Evolutionary conservation across 2,329 filamentous ascomycete species (phyloP).

Genomic region (Sclerotinia spermophila): DNA sequence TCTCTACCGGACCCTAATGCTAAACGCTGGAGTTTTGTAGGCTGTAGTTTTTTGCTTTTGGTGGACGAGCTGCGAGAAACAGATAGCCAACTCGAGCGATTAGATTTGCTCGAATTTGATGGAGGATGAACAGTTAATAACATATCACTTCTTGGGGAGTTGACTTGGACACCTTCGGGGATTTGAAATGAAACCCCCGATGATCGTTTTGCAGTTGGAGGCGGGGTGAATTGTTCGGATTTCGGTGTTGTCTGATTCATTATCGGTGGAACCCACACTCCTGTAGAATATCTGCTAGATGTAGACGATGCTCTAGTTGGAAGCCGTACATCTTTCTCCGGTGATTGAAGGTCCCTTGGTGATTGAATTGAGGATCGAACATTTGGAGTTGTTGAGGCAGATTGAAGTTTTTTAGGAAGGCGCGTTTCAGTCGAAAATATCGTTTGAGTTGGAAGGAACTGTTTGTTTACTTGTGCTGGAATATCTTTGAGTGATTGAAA

Average conservation of each 20-base stretch:
- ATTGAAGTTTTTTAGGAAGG: neutral
- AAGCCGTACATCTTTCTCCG: neutral
- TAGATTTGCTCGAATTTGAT: conserved; percentile 4
- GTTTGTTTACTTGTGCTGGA: neutral
- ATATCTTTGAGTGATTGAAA: neutral
- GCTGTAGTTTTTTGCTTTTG: neutral
- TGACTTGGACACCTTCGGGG: neutral
- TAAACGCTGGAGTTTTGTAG: neutral
- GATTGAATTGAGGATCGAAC: conserved; percentile 3
- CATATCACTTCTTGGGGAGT: neutral
- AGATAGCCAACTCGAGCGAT: conserved; percentile 8
- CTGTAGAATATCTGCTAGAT: neutral
- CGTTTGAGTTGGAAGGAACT: neutral
- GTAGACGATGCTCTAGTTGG: neutral
- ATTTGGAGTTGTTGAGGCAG: neutral
- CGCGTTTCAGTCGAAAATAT: neutral
- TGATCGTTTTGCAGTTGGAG: neutral
- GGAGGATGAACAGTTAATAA: neutral
- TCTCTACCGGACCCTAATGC: neutral
- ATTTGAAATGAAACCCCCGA: conserved; percentile 13
- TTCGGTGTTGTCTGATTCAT: neutral
- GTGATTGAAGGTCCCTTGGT: neutral
- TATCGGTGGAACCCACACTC: neutral
- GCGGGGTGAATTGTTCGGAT: neutral
- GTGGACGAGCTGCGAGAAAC: conserved; percentile 5